Evolutionary conservation across 2,329 filamentous ascomycete genomes (phyloP).

Genomic region (Aspergillus phoenicis): DNA sequence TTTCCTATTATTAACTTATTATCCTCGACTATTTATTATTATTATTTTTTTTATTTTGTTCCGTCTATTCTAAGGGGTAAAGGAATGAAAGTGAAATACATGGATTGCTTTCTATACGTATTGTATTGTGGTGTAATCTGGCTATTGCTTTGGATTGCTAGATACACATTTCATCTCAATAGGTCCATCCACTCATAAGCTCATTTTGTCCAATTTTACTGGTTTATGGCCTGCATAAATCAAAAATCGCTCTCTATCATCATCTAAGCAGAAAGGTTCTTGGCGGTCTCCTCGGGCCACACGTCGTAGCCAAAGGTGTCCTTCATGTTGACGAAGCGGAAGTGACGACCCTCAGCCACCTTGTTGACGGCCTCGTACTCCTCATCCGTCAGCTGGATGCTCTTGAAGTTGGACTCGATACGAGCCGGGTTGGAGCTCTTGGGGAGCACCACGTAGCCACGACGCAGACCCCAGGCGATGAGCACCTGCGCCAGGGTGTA

Average conservation of each 20-base stretch:
- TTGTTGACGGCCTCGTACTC: slow-evolving; percentile 63
- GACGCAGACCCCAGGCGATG: slow-evolving; percentile 66
- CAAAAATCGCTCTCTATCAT: background rate
- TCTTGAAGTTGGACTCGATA: slow-evolving; percentile 69
- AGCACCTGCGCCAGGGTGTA: slow-evolving; percentile 64
- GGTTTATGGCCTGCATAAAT: slow-evolving; percentile 25
- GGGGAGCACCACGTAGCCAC: slow-evolving; percentile 68
- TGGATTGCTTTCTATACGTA: background rate
- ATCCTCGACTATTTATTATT: too few relatives aligned
- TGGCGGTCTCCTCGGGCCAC: slow-evolving; percentile 61
- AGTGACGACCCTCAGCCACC: slow-evolving; percentile 67
- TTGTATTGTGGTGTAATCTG: background rate
- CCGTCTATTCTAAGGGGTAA: background rate
- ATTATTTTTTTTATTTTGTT: too few relatives aligned
- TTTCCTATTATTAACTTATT: too few relatives aligned
- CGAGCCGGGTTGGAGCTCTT: slow-evolving; percentile 69
- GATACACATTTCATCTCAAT: background rate
- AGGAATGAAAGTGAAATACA: background rate
- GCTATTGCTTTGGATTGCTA: background rate
- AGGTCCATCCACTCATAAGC: background rate
- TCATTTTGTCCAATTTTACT: background rate
- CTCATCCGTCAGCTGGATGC: slow-evolving; percentile 59
- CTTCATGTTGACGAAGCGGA: slow-evolving; percentile 80
- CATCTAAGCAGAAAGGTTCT: slow-evolving; percentile 34
- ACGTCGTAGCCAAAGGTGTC: slow-evolving; percentile 76